These are phyloP conservation scores for Clarireedia monteithiana DNA, from an alignment of 2,329 filamentous ascomycete species.

Conservation along the genomic window DNA sequence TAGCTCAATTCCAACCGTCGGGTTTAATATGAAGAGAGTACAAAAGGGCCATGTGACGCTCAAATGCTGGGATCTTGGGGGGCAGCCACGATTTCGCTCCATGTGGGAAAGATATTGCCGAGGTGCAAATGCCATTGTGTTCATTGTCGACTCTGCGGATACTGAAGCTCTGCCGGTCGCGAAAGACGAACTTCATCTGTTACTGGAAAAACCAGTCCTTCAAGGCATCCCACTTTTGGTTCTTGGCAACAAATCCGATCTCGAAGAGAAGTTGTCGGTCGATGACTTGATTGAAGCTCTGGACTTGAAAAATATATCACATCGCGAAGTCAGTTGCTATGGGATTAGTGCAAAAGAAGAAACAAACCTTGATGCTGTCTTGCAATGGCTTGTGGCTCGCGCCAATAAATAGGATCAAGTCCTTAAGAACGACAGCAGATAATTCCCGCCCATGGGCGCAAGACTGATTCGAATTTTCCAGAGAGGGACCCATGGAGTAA, in stretches of 20 bases:
- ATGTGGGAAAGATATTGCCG: slow-evolving; percentile 99
- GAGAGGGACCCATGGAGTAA: neutral
- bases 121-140: slow-evolving; percentile 94
- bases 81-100: slow-evolving; percentile 89
- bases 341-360: slow-evolving; percentile 98
- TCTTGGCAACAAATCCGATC: slow-evolving; percentile 93
- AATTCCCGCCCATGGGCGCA: neutral
- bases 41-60: slow-evolving; percentile 97
- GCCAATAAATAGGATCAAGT: slow-evolving; percentile 55
- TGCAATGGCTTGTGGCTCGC: slow-evolving; percentile 93
- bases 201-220: slow-evolving; percentile 77
- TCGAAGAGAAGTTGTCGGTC: slow-evolving; percentile 82
- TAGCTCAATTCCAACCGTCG: slow-evolving; percentile 96
- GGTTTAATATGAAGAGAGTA: slow-evolving; percentile 98
- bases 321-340: slow-evolving; percentile 95
- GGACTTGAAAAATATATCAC: slow-evolving; percentile 79
- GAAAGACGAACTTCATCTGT: slow-evolving; percentile 82
- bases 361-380: slow-evolving; percentile 93
- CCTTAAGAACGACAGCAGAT: neutral
- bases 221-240: slow-evolving; percentile 89
- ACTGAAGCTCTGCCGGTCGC: slow-evolving; percentile 71
- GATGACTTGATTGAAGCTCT: slow-evolving; percentile 93
- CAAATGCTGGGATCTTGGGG: slow-evolving; percentile 98
- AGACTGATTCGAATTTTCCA: neutral
- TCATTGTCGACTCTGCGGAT: slow-evolving; percentile 96